Evolutionary conservation across 176 grass and related monocot species (phyloP).

Genomic region (Cenchrus fungigraminus): DNA sequence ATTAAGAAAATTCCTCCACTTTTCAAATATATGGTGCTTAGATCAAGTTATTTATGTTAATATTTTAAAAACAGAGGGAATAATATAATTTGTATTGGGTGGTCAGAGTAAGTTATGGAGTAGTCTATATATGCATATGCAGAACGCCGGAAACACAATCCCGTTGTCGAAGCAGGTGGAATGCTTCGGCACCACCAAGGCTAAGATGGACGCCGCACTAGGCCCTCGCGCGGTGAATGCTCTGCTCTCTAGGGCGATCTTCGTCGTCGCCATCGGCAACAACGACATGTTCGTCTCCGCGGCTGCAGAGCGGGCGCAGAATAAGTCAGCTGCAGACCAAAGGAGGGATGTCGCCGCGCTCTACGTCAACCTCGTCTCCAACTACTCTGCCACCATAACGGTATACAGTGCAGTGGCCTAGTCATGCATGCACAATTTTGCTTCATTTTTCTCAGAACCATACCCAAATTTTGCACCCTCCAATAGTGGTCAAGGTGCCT

Average conservation of each 20-base stretch:
- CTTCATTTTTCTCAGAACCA: too few species aligned
- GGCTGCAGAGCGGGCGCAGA: neutral
- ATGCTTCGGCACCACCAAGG: neutral
- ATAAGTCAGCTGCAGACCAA: neutral
- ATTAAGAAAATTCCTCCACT: too few species aligned
- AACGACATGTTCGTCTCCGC: neutral
- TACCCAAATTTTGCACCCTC: too few species aligned
- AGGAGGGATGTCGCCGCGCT: neutral
- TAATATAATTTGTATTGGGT: too few species aligned
- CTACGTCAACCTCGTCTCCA: neutral
- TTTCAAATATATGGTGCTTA: too few species aligned
- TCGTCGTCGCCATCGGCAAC: neutral
- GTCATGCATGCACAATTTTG: too few species aligned
- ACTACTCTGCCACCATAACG: neutral
- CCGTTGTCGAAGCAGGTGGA: neutral
- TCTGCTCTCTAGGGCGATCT: neutral
- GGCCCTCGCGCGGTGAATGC: neutral
- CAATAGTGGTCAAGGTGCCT: too few species aligned
- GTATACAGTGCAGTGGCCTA: too few species aligned
- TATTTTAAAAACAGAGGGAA: too few species aligned
- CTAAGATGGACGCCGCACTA: neutral
- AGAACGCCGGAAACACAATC: neutral
- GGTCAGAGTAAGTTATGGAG: too few species aligned
- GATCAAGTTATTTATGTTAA: too few species aligned
- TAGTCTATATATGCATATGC: neutral